phyloP scores from a whole-genome alignment of 768 basidiomycete species.

The Boletellus sp. region DNA sequence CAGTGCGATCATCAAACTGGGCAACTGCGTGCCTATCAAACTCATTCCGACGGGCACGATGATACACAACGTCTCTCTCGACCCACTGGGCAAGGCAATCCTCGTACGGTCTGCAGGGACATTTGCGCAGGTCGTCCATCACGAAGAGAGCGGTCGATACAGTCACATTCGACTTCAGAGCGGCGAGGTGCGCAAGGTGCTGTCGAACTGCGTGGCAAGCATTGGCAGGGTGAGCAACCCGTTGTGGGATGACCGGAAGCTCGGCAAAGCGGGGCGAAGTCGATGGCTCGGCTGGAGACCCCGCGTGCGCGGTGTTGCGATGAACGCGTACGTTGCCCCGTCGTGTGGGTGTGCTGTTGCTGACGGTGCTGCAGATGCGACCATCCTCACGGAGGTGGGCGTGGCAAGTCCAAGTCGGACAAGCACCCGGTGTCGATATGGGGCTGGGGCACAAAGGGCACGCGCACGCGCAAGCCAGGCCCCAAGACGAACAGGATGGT shows the following conservation, averaged over 20 bases:
- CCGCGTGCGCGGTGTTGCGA: conserved; percentile 89
- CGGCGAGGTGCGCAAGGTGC: conserved; percentile 87
- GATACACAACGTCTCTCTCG: conserved; percentile 81
- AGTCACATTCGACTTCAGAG: conserved; percentile 83
- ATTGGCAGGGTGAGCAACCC: conserved; percentile 91
- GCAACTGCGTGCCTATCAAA: conserved; percentile 88
- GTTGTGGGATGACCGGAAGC: conserved; percentile 75
- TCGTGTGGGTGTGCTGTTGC: background rate
- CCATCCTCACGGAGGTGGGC: conserved; percentile 96
- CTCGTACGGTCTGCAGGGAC: conserved; percentile 90
- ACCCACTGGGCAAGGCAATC: conserved; percentile 69
- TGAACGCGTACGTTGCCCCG: conserved; percentile 73
- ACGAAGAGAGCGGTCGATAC: conserved; percentile 69
- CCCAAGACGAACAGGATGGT: conserved; percentile 92
- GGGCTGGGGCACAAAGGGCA: conserved; percentile 92
- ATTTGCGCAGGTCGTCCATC: conserved; percentile 75
- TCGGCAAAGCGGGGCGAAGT: conserved; percentile 90
- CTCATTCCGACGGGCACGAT: conserved; percentile 91
- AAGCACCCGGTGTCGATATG: conserved; percentile 89
- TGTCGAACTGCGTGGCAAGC: conserved; percentile 79
- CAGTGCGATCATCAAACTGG: conserved; percentile 77
- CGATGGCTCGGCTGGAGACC: conserved; percentile 87
- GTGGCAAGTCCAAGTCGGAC: conserved; percentile 96
- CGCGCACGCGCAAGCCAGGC: conserved; percentile 88
- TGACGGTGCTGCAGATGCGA: conserved; percentile 51